Evolutionary conservation across 2,329 filamentous ascomycete genomes (phyloP), one percentile per base, ranked within the genome.

Genomic region (Cryphonectria radicalis): DNA sequence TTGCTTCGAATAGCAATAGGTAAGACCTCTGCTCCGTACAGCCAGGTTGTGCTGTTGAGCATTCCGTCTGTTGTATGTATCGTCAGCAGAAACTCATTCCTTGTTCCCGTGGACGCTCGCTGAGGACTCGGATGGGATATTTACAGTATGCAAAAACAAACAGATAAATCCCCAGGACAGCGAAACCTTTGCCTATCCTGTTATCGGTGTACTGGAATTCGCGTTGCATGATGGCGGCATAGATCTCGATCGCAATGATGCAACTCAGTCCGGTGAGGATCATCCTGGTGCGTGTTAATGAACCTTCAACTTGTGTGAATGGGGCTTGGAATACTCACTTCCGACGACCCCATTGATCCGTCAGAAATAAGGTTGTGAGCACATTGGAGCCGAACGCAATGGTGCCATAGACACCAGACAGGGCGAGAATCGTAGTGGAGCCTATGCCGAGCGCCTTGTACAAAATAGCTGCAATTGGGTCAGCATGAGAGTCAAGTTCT

Each of bases 321-420:
- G 6, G 7, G 11, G 25, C 32, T 22, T 46, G 17, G 14, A 40
- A 64, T 19, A 74, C 77, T 62, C 75, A 84, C 82, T 87, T 88
- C 71, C 87, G 82, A 50, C 87, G 85, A 60, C 87, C 87, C 87
- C 87, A 89, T 77, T 86, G 86, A 76, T 89, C 87, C 1, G 84
- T 84, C 14, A 89, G 77, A 72, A 80, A 88, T 59, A 81, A 80
- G 0, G 86, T 88, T 0, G 87, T 87, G 42, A 89, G 75, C 35
- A 77, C 76, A 71, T 89, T 89, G 6, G 82, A 81, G 0, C 84
- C 8, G 74, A 89, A 88, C 0, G 85, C 85, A 4, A 84, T 73
- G 0, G 86, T 88, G 37, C 87, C 87, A 72, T 87, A 89, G 0
- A 88, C 84, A 3, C 82, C 86, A 6, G 87, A 85, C 3, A 89